These are phyloP conservation scores for Echeveria elegans DNA, from an alignment of 164 flowering plant species.

Conservation along the genomic window DNA sequence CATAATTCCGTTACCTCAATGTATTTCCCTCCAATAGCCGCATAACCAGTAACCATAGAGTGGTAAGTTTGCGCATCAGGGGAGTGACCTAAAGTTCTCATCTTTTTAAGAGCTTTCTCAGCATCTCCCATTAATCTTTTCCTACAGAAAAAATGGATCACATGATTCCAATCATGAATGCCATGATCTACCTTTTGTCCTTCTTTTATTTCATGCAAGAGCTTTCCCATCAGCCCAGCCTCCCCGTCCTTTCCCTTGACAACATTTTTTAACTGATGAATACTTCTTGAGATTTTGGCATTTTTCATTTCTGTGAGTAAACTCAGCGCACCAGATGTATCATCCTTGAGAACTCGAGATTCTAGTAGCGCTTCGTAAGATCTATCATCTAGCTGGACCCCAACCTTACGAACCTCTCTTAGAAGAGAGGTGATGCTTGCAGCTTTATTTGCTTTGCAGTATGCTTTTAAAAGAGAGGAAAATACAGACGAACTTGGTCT, in stretches of 20 bases:
- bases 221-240: slow-evolving; percentile 63
- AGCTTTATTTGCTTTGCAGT: slow-evolving; percentile 49
- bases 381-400: slow-evolving; percentile 75
- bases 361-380: slow-evolving; percentile 67
- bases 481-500: slow-evolving; percentile 57
- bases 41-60: slow-evolving; percentile 88
- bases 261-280: slow-evolving; percentile 49
- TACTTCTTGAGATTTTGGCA: slow-evolving; percentile 48
- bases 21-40: slow-evolving; percentile 86
- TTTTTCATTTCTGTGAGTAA: slow-evolving; percentile 91
- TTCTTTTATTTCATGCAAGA: slow-evolving; percentile 74
- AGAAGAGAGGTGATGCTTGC: slow-evolving; percentile 50
- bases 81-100: slow-evolving; percentile 67
- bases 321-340: slow-evolving; percentile 65
- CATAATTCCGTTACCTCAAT: slow-evolving; percentile 78
- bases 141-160: slow-evolving; percentile 84
- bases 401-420: slow-evolving; percentile 73
- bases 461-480: slow-evolving; percentile 72
- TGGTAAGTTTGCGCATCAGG: slow-evolving; percentile 97
- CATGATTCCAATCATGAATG: slow-evolving; percentile 92
- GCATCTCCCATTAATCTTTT: slow-evolving; percentile 94
- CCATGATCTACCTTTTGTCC: slow-evolving; percentile 64
- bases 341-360: slow-evolving; percentile 54
- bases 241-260: slow-evolving; percentile 47
- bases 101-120: slow-evolving; percentile 88